A percentile compares a stretch with the other conserved stretches of the same genome.
Evolutionary conservation across 2,329 filamentous ascomycete species (phyloP).

Genomic region (Fusarium sp.): DNA sequence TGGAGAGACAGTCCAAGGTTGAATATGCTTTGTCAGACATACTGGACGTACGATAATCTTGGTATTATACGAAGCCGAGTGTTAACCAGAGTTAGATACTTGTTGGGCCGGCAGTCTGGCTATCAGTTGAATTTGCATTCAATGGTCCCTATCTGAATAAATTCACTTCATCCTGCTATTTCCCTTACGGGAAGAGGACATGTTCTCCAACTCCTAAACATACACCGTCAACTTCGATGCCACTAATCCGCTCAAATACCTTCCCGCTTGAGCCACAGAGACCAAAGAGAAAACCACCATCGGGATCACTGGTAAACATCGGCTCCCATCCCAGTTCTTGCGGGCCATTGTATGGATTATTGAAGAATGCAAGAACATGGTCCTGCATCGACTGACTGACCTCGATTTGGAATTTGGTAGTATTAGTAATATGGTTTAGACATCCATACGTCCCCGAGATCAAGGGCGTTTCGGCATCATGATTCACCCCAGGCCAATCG

Average conservation of each 20-base stretch:
- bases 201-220: background rate
- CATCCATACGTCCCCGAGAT: background rate
- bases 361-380: background rate
- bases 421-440: background rate
- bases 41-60: too few relatives aligned
- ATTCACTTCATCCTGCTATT: too few relatives aligned
- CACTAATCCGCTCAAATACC: background rate
- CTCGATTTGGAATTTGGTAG: background rate
- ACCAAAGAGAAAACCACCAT: background rate
- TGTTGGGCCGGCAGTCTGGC: too few relatives aligned
- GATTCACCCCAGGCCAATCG: background rate
- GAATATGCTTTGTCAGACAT: too few relatives aligned
- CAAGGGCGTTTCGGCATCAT: background rate
- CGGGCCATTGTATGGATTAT: background rate
- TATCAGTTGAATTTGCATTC: too few relatives aligned
- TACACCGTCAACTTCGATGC: background rate
- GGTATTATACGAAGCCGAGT: too few relatives aligned
- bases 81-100: too few relatives aligned
- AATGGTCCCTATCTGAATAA: too few relatives aligned
- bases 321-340: background rate
- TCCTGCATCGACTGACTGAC: constrained; percentile 3
- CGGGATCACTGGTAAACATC: background rate
- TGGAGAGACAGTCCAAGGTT: too few relatives aligned
- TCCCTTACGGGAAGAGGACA: background rate
- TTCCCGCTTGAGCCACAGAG: background rate